A percentile compares a stretch with the other conserved stretches of the same genome.
These are phyloP conservation scores for Zalerion maritima DNA, from an alignment of 495 filamentous ascomycete species.

Conservation along the genomic window DNA sequence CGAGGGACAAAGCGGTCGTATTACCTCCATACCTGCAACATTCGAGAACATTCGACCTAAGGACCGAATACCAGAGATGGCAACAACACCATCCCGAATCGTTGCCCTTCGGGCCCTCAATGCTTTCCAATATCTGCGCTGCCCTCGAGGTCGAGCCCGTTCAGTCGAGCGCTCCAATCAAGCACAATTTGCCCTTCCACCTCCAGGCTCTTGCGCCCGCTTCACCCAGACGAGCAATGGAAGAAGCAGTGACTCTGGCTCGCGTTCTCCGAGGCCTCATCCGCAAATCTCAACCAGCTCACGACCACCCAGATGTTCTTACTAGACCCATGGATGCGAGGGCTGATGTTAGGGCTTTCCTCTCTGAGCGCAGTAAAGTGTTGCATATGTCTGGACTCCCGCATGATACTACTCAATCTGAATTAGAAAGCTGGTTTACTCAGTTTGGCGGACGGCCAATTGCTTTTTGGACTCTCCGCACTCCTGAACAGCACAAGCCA, in stretches of 20 bases:
- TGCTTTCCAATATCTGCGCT: constrained; percentile 91
- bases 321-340: constrained; percentile 92
- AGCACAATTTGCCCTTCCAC: constrained; percentile 96
- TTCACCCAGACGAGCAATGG: constrained; percentile 93
- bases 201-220: constrained; percentile 90
- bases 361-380: constrained; percentile 91
- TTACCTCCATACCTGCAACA: constrained; percentile 95
- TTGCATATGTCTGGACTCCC: constrained; percentile 93
- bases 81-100: constrained; percentile 97
- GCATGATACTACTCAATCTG: constrained; percentile 95
- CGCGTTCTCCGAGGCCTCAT: constrained; percentile 84
- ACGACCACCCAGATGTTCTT: constrained; percentile 86
- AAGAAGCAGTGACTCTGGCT: constrained; percentile 88
- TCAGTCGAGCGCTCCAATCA: constrained; percentile 91
- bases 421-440: constrained; percentile 97
- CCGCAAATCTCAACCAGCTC: constrained; percentile 83
- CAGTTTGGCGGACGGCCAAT: constrained; percentile 98
- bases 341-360: constrained; percentile 91
- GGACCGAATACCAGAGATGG: constrained; percentile 96
- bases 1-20: constrained; percentile 92
- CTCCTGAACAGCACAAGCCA: constrained; percentile 96
- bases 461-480: constrained; percentile 96
- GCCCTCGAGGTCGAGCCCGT: constrained; percentile 95
- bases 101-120: constrained; percentile 86
- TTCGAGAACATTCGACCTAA: constrained; percentile 89